phyloP scores from a whole-genome alignment of 2,329 filamentous ascomycete genomes.

The Didymella pinodella region DNA sequence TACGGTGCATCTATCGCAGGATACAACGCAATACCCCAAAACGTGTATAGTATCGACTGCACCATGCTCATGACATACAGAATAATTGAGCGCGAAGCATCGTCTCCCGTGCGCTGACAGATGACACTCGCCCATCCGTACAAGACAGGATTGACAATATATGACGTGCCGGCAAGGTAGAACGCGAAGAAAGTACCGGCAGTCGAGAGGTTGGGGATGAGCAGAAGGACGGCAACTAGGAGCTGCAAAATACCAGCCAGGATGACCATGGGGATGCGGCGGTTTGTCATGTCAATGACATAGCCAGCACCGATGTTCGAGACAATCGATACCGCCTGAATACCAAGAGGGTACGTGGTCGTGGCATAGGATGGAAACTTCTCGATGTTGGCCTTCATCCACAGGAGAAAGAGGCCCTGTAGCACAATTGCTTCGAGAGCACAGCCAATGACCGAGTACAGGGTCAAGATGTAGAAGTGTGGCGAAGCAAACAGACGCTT shows the following conservation, averaged over 20 bases:
- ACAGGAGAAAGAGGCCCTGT: conserved; percentile 38
- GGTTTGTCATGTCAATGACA: conserved; percentile 51
- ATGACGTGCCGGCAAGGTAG: conserved; percentile 51
- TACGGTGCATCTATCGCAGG: conserved; percentile 55
- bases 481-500: conserved; percentile 35
- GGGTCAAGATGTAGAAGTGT: conserved; percentile 51
- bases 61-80: conserved; percentile 55
- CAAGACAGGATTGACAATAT: conserved; percentile 53
- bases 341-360: conserved; percentile 66
- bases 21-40: conserved; percentile 57
- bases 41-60: conserved; percentile 54
- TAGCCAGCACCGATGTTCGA: conserved; percentile 54
- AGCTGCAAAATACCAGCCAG: conserved; percentile 47
- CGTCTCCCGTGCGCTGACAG: conserved; percentile 51
- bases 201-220: conserved; percentile 44
- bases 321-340: conserved; percentile 64
- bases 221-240: conserved; percentile 43
- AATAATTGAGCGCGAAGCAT: conserved; percentile 53
- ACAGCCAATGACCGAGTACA: conserved; percentile 50
- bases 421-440: conserved; percentile 49
- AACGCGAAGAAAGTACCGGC: conserved; percentile 50
- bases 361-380: conserved; percentile 55
- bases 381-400: conserved; percentile 33
- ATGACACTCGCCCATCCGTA: conserved; percentile 55
- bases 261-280: conserved; percentile 48